Base-by-base conservation (phyloP, 2,329 filamentous ascomycete species). In the Alternaria panax region DNA sequence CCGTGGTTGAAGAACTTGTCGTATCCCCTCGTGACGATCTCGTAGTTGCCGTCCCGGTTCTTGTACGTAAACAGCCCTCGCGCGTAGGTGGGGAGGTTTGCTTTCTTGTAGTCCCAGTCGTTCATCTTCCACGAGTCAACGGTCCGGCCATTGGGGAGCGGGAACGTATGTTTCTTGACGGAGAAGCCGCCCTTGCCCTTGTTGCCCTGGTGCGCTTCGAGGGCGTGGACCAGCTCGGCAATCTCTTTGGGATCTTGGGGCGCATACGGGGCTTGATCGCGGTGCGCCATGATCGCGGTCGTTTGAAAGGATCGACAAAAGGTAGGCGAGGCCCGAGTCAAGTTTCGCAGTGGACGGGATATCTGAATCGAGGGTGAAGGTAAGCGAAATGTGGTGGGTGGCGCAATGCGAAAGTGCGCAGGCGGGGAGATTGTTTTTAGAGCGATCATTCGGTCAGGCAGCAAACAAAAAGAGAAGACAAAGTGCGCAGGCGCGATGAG, bases 1-100 rank as follows among this genome's bases (percentile, higher is more conserved):
- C 87, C 87, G 40, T 92, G 86, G 71, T 99, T 99, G 87, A 99
- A 99, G 82, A 99, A 99, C 80, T 99, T 99, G 84, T 99, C 94
- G 79, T 99, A 99, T 51, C 95, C 95, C 69, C 95, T 87, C 48
- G 92, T 88, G 1, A 86, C 91, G 68, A 99, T 97, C 78, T 97
- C 92, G 12, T 87, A 81, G 8, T 86, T 82, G 8, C 88, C 88
- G 25, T 86, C 82, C 50, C 84, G 81, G 63, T 86, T 89, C 64
- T 81, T 86, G 41, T 90, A 90, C n/a, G 93, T 99, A 80, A 99
- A 99, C 1, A 99, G 86, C 7, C 95, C 95, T 54, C 95, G 89
- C 6, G 95, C 93, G 76, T 97, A 97, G 1, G 92, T 97, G 6
- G 95, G 95, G 11, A 99, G 85, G 67, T 92, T 86, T 16, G 81